These are phyloP conservation scores for Funneliformis caledonium DNA, from an alignment of 371 early-diverging fungal genomes.

Conservation along the genomic window DNA sequence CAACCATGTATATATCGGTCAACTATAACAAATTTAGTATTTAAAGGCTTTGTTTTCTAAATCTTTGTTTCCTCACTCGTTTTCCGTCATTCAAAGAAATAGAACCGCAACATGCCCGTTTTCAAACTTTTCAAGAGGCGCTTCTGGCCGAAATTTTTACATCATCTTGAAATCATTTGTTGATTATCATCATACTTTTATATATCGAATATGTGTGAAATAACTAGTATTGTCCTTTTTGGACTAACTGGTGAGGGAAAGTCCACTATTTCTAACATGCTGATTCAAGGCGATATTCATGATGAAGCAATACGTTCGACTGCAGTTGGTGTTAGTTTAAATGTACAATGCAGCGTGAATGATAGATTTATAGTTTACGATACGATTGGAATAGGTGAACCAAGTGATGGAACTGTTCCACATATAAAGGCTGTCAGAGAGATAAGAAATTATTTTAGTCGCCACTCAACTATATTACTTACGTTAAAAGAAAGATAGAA, in stretches of 20 bases:
- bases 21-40: too few relatives aligned
- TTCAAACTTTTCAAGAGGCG: too few relatives aligned
- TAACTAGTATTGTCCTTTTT: too few relatives aligned
- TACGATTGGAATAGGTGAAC: slow-evolving; percentile 20
- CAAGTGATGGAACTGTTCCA: not conserved
- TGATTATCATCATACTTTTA: too few relatives aligned
- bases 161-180: too few relatives aligned
- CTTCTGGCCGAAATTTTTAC: too few relatives aligned
- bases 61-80: too few relatives aligned
- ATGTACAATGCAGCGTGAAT: not conserved
- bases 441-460: slow-evolving; percentile 15
- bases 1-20: too few relatives aligned
- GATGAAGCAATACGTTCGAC: not conserved
- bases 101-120: too few relatives aligned
- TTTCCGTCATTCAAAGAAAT: too few relatives aligned
- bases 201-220: too few relatives aligned
- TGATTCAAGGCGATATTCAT: not conserved
- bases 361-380: slow-evolving; percentile 7
- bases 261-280: not conserved
- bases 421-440: not conserved
- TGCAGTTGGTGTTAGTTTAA: slow-evolving; percentile 15
- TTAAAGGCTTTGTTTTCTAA: too few relatives aligned
- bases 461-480: not conserved
- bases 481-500: slow-evolving; percentile 17
- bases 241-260: slow-evolving; percentile 10